phyloP scores from a whole-genome alignment of 768 basidiomycete genomes.

The Lyophyllum semitale region DNA sequence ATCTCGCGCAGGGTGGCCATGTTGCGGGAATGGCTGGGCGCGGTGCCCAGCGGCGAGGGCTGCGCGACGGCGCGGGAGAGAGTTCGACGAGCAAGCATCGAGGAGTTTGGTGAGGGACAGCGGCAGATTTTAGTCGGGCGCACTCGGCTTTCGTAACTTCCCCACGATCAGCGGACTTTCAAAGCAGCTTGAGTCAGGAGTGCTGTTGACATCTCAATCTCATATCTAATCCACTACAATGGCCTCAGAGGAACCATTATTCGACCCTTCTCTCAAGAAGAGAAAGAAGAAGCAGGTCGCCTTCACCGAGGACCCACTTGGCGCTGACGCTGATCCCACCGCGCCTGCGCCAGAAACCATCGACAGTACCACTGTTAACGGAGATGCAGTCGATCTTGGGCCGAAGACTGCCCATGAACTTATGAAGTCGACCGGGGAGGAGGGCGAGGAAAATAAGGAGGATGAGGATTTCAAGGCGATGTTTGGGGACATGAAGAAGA shows the following conservation, averaged over 20 bases:
- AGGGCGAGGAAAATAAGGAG: slow-evolving; percentile 53
- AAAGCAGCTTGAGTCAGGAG: slow-evolving; percentile 6
- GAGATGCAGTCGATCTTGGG: slow-evolving; percentile 76
- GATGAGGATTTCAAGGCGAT: slow-evolving; percentile 81
- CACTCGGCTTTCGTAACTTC: slow-evolving; percentile 40
- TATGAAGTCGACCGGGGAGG: slow-evolving; percentile 56
- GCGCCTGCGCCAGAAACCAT: slow-evolving; percentile 73
- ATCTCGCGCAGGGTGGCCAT: slow-evolving; percentile 99
- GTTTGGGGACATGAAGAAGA: slow-evolving; percentile 90
- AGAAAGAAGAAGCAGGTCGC: slow-evolving; percentile 87
- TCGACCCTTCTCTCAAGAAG: slow-evolving; percentile 84
- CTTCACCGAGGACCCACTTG: slow-evolving; percentile 82
- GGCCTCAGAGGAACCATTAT: slow-evolving; percentile 74
- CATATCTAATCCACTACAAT: slow-evolving; percentile 30
- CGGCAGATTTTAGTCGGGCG: slow-evolving; percentile 33
- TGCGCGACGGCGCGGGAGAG: slow-evolving; percentile 40
- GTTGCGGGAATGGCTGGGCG: slow-evolving; percentile 65
- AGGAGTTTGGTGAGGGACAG: slow-evolving; percentile 26
- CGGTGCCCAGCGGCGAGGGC: slow-evolving; percentile 38
- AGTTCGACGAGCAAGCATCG: slow-evolving; percentile 51
- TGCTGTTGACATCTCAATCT: not conserved
- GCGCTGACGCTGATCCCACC: slow-evolving; percentile 82
- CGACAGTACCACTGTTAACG: slow-evolving; percentile 68
- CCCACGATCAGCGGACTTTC: slow-evolving; percentile 33
- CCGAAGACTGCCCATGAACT: slow-evolving; percentile 75